Percentiles rank a stretch among this genome's conserved stretches.
Evolutionary conservation across 805 yeast species (phyloP).

Genomic region (Suhomyces sp.): DNA sequence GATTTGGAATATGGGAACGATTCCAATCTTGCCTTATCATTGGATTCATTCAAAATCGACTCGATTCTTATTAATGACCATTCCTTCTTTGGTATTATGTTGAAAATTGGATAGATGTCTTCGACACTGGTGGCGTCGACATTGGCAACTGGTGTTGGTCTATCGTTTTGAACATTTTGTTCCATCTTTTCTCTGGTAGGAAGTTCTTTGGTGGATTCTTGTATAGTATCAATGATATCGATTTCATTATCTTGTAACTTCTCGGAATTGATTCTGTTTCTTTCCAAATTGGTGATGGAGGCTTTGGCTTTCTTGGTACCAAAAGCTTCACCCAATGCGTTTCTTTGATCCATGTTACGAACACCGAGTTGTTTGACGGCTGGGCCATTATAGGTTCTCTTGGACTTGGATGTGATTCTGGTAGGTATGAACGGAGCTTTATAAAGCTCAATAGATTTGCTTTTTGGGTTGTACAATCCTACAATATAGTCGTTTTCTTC

Average conservation of each 20-base stretch:
- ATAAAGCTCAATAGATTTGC: conserved; percentile 60
- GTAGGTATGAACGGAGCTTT: conserved; percentile 62
- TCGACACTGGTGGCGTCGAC: conserved; percentile 78
- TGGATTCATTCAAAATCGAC: conserved; percentile 53
- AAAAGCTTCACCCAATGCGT: conserved; percentile 88
- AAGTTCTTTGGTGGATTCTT: conserved; percentile 62
- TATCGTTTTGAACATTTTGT: conserved; percentile 54
- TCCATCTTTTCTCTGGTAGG: conserved; percentile 70
- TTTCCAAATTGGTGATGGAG: conserved; percentile 75
- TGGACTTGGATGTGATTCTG: conserved; percentile 59
- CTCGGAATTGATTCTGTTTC: conserved; percentile 84
- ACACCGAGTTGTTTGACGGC: conserved; percentile 55
- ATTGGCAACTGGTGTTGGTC: conserved; percentile 81
- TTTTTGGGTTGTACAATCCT: conserved; percentile 73
- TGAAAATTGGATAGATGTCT: conserved; percentile 73
- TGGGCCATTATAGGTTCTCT: conserved; percentile 59
- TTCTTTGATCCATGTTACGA: conserved; percentile 60
- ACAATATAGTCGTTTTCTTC: conserved; percentile 57
- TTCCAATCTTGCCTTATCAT: conserved; percentile 47
- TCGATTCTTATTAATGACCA: conserved; percentile 62
- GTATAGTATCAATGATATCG: conserved; percentile 80
- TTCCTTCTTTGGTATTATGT: conserved; percentile 68
- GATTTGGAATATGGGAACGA: conserved; percentile 64
- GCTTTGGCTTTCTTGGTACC: conserved; percentile 97
- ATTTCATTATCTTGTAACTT: conserved; percentile 69